These are phyloP conservation scores for Albifimbria verrucaria DNA, from an alignment of 2,329 filamentous ascomycete genomes.

Conservation along the genomic window DNA sequence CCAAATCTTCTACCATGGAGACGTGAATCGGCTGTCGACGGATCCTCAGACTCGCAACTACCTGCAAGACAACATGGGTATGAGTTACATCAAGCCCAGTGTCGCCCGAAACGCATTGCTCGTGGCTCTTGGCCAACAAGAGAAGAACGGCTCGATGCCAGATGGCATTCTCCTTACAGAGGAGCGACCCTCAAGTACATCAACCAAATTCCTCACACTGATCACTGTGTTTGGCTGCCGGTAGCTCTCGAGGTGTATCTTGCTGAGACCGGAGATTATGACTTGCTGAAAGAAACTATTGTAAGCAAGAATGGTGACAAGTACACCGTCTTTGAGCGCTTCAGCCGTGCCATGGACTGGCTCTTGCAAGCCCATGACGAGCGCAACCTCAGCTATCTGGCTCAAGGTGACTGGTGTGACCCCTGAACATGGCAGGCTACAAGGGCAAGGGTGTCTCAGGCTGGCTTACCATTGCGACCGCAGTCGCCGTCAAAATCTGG, in stretches of 20 bases:
- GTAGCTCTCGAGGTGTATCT: conserved; percentile 53
- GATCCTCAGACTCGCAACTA: conserved; percentile 59
- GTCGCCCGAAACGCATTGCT: conserved; percentile 47
- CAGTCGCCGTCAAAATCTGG: conserved; percentile 50
- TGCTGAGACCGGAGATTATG: conserved; percentile 52
- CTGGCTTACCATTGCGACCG: conserved; percentile 56
- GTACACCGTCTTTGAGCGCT: conserved; percentile 50
- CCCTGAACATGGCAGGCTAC: conserved; percentile 63
- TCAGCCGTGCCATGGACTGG: conserved; percentile 57
- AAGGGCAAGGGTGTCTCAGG: conserved; percentile 56
- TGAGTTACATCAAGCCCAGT: conserved; percentile 52
- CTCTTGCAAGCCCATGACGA: conserved; percentile 47
- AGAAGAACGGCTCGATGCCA: conserved; percentile 53
- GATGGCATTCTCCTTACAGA: conserved; percentile 52
- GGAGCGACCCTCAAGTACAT: conserved; percentile 58
- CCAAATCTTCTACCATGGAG: conserved; percentile 56
- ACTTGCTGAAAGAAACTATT: conserved; percentile 41
- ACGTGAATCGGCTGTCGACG: conserved; percentile 55
- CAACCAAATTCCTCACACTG: conserved; percentile 58
- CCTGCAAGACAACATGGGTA: conserved; percentile 59
- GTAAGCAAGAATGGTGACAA: conserved; percentile 38
- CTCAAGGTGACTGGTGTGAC: conserved; percentile 59
- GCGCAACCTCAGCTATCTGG: conserved; percentile 54
- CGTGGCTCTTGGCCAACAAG: conserved; percentile 49
- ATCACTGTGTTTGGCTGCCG: conserved; percentile 58